These are phyloP conservation scores for Wallemia mellicola DNA, from an alignment of 1,284 basidiomycete species.

Conservation along the genomic window DNA sequence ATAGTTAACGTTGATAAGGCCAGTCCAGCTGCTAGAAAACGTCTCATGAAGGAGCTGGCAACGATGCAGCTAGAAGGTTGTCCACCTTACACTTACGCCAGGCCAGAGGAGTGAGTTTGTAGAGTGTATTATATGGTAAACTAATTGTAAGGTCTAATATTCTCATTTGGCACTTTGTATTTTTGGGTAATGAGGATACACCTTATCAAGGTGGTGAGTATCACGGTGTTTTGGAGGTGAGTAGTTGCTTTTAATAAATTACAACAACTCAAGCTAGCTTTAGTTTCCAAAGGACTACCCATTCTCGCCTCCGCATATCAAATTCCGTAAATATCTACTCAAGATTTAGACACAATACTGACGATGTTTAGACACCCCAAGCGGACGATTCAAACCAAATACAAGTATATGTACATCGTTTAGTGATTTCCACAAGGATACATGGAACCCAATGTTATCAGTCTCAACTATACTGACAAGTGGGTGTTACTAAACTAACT, in stretches of 20 bases:
- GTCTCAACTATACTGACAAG: slow-evolving; percentile 9
- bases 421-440: slow-evolving; percentile 7
- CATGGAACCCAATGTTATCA: slow-evolving; percentile 10
- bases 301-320: not conserved
- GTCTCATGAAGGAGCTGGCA: slow-evolving; percentile 7
- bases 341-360: not conserved
- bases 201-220: slow-evolving; percentile 9
- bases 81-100: slow-evolving; percentile 9
- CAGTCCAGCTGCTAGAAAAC: not conserved
- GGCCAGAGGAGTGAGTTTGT: slow-evolving; percentile 7
- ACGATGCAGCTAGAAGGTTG: slow-evolving; percentile 6
- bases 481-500: not conserved
- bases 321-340: not conserved
- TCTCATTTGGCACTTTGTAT: slow-evolving; percentile 10
- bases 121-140: not conserved
- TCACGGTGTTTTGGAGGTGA: slow-evolving; percentile 2
- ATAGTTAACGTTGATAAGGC: no score
- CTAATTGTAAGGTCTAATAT: slow-evolving; percentile 6
- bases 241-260: not conserved
- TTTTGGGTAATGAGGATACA: slow-evolving; percentile 5
- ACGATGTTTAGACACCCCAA: not conserved
- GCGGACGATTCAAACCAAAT: not conserved
- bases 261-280: not conserved
- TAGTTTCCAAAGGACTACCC: not conserved
- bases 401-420: slow-evolving; percentile 6